phyloP scores from a whole-genome alignment of 108 stramenopile genomes.

The Skeletonema grethae region DNA sequence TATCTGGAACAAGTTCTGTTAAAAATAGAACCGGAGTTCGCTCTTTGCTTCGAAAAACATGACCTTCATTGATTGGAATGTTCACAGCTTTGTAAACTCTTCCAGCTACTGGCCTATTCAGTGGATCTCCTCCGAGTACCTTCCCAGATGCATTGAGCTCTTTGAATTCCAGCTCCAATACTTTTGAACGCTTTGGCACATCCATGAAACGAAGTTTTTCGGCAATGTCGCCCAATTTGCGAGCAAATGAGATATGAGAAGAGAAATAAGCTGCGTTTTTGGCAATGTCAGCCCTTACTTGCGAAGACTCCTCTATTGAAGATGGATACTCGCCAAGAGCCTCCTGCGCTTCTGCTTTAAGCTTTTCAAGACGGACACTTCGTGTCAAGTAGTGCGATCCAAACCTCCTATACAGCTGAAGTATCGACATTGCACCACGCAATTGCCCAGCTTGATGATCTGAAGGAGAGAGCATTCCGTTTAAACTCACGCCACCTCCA shows the following conservation, averaged over 20 bases:
- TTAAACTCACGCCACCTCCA: slow-evolving; percentile 77
- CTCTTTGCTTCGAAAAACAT: slow-evolving; percentile 90
- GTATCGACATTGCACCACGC: slow-evolving; percentile 55
- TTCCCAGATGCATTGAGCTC: slow-evolving; percentile 73
- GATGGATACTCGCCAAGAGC: slow-evolving; percentile 34
- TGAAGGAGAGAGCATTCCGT: slow-evolving; percentile 68
- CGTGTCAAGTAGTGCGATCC: slow-evolving; percentile 59
- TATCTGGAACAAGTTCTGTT: slow-evolving; percentile 60
- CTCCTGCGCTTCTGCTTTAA: slow-evolving; percentile 36
- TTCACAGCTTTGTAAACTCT: slow-evolving; percentile 58
- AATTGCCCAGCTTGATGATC: slow-evolving; percentile 71
- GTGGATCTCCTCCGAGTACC: slow-evolving; percentile 80
- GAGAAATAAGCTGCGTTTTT: slow-evolving; percentile 85
- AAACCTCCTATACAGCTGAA: slow-evolving; percentile 66
- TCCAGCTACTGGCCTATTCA: slow-evolving; percentile 55
- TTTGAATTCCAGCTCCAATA: slow-evolving; percentile 57
- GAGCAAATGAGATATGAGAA: slow-evolving; percentile 75
- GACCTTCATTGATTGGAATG: slow-evolving; percentile 80
- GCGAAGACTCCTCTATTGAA: slow-evolving; percentile 39
- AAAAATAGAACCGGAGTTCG: slow-evolving; percentile 84
- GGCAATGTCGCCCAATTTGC: slow-evolving; percentile 82
- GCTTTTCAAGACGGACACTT: slow-evolving; percentile 69
- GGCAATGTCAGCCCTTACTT: slow-evolving; percentile 61
- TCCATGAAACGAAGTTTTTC: slow-evolving; percentile 76
- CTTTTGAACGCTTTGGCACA: slow-evolving; percentile 50